Conservation (phyloP, 1,284 basidiomycete genomes). For the Hymenochaete sp. region DNA sequence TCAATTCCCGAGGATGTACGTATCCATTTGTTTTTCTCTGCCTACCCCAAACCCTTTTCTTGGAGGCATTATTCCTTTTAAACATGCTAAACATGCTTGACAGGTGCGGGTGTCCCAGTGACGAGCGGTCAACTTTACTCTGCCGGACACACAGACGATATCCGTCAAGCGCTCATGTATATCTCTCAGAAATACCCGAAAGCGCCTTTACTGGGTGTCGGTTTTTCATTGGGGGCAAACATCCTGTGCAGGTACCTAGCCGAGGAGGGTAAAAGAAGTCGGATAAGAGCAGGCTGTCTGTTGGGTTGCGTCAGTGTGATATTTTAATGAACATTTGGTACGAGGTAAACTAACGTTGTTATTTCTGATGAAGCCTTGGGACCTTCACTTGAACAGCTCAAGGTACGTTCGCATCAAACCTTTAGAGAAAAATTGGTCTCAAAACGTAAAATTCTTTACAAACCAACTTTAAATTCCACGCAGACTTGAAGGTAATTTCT, state of each 20-base stretch:
- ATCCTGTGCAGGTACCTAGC: conserved; percentile 89
- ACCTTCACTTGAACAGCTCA: conserved; percentile 1
- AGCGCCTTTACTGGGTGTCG: conserved; percentile 79
- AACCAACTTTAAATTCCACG: background rate
- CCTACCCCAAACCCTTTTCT: no score
- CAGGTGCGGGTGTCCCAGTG: conserved; percentile 77
- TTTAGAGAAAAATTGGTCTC: no score
- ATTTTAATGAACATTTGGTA: no score
- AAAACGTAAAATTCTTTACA: no score
- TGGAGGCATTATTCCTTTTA: background rate
- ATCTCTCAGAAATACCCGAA: conserved; percentile 68
- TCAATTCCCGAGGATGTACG: conserved; percentile 89
- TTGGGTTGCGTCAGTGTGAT: conserved; percentile 64
- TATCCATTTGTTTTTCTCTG: conserved; percentile 18
- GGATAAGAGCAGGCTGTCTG: conserved; percentile 70
- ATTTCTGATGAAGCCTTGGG: background rate
- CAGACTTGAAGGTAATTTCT: conserved; percentile 56
- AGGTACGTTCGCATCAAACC: background rate
- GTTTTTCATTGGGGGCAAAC: conserved; percentile 92
- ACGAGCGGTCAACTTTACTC: conserved; percentile 81
- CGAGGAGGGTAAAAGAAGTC: conserved; percentile 71
- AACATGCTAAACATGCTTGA: background rate
- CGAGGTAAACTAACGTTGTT: no score
- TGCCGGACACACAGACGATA: conserved; percentile 78
- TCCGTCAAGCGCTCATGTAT: conserved; percentile 74